A percentile compares a stretch with the other conserved stretches of the same genome.
Evolutionary conservation across 805 yeast species (phyloP).

Genomic region (Starmerella geochares): DNA sequence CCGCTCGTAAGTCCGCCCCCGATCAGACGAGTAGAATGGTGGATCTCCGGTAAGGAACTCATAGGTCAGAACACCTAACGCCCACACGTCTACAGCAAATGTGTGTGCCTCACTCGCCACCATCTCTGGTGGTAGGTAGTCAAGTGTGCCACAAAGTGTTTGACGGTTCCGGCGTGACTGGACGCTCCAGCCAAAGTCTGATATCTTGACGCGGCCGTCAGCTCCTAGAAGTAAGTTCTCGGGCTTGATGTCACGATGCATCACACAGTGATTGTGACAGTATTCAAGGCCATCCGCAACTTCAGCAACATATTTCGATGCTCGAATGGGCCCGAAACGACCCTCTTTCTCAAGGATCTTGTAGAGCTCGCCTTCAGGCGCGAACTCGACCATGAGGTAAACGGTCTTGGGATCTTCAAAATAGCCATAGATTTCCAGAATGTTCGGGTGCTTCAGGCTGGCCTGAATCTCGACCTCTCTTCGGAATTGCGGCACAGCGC

Average conservation of each 20-base stretch:
- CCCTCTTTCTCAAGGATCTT: constrained; percentile 48
- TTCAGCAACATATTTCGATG: constrained; percentile 68
- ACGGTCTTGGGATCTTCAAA: constrained; percentile 74
- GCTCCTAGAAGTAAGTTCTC: constrained; percentile 74
- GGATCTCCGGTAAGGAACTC: constrained; percentile 83
- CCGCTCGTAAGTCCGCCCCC: constrained; percentile 60
- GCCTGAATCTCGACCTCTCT: constrained; percentile 90
- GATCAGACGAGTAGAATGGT: constrained; percentile 78
- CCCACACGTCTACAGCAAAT: constrained; percentile 78
- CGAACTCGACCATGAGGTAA: constrained; percentile 73
- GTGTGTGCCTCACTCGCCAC: constrained; percentile 75
- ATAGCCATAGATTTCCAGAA: constrained; percentile 72
- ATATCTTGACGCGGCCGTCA: constrained; percentile 59
- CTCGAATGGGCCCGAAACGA: constrained; percentile 60
- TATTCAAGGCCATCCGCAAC: constrained; percentile 70
- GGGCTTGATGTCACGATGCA: constrained; percentile 90
- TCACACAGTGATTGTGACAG: constrained; percentile 67
- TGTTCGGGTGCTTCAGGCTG: constrained; percentile 60
- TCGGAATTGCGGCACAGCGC: constrained; percentile 74
- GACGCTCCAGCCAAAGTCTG: constrained; percentile 97
- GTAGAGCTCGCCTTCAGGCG: constrained; percentile 79
- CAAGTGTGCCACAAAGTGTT: constrained; percentile 91
- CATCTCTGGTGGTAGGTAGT: constrained; percentile 92
- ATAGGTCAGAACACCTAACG: constrained; percentile 75
- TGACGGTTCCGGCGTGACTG: constrained; percentile 51